Percentiles rank a stretch among this genome's conserved stretches.
Evolutionary conservation across 2,329 filamentous ascomycete species (phyloP).

Genomic region (Trichoderma aggressivum): DNA sequence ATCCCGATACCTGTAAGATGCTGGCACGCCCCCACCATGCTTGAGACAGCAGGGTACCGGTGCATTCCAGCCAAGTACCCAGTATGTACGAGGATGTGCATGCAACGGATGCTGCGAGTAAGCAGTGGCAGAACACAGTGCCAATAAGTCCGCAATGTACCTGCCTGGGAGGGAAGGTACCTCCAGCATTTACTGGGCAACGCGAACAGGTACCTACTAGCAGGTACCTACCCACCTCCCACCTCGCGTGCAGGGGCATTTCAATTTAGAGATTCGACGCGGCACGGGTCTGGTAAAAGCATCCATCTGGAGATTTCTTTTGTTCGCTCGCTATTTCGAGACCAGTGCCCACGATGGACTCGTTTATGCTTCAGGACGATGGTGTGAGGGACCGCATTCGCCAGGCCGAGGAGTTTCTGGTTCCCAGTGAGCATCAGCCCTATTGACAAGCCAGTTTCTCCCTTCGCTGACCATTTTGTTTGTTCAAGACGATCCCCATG

Average conservation of each 20-base stretch:
- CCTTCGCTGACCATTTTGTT: neutral
- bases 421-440: constrained; percentile 64
- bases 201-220: neutral
- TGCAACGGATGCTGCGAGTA: neutral
- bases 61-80: neutral
- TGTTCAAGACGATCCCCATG: constrained; percentile 48
- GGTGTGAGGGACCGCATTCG: constrained; percentile 79
- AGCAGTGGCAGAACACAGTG: neutral
- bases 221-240: constrained; percentile 1
- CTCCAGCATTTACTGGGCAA: neutral
- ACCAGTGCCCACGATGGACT: constrained; percentile 57
- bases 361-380: constrained; percentile 75
- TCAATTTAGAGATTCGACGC: constrained; percentile 2
- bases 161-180: neutral
- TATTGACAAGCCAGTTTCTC: neutral
- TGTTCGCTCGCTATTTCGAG: neutral
- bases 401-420: constrained; percentile 86
- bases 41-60: neutral
- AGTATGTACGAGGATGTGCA: neutral
- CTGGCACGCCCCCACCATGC: constrained; percentile 3
- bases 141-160: neutral
- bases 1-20: neutral
- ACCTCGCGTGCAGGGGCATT: neutral
- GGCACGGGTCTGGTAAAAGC: neutral
- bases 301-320: neutral